Base-by-base conservation (phyloP, 352 stramenopile species). In the Phytophthora tubulina region DNA sequence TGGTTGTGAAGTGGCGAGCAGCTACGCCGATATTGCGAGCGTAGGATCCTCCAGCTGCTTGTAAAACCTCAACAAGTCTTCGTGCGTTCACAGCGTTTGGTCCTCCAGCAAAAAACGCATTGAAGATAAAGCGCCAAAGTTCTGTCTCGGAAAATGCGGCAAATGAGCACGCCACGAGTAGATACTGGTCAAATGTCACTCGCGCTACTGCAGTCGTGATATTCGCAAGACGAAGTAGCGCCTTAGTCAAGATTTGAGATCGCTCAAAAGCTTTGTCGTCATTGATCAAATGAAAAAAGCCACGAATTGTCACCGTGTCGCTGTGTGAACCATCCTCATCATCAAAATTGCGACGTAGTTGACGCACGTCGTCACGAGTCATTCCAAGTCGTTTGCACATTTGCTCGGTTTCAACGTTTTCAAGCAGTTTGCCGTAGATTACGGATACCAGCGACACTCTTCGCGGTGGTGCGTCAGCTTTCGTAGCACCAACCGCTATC, bases 201-300 rank as follows among this genome's bases (percentile, higher is more conserved):
- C 75, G 76, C 0, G 55, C 42, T n/a, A 75, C 53, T 4, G 68
- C 39, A 17, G 60, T 56, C 21, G 72, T 52, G 38, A 84, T 17
- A 21, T 70, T 53, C 3, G 48, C 64, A 14, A 91, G 59, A 0
- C 78, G 78, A 30, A 92, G 76, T 9, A 91, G 53, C 42, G 70
- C 70, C 14, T 73, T 72, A 2, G 80, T 88, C 17, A 92, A 42
- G 9, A 78, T 70, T 21, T 82, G 75, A 39, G 69, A 72, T 21
- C 86, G 62, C 46, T 91, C 75, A 17, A 73, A 71, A 4, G 58
- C 64, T 63, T 67, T 74, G 36, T 73, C 59, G 8, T 78, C 70
- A 7, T 81, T 71, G 15, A 92, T 82, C n/a, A 92, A 61, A 54
- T 80, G 86, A 62, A 91, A 90, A 63, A 91, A 86, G 11, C 67